Conservation (phyloP, 1,139 yeast genomes). For the Eremothecium cymbalariae region DNA sequence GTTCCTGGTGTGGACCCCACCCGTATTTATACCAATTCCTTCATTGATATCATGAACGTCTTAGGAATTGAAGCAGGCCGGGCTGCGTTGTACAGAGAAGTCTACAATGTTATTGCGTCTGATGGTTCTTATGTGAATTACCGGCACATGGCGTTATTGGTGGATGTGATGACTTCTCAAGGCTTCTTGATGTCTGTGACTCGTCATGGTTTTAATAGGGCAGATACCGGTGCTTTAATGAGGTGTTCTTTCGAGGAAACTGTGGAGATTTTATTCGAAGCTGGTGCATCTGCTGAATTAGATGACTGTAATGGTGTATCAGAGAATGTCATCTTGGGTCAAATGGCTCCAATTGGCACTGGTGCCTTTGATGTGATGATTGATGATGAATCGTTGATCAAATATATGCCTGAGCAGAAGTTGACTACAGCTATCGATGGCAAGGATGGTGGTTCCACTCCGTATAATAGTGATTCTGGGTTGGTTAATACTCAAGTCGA, state of each 20-base stretch:
- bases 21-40: constrained; percentile 90
- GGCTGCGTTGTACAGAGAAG: constrained; percentile 85
- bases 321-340: constrained; percentile 95
- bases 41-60: constrained; percentile 90
- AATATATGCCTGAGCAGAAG: constrained; percentile 34
- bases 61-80: constrained; percentile 98
- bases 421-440: constrained; percentile 38
- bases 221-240: constrained; percentile 98
- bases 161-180: constrained; percentile 97
- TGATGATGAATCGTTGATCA: constrained; percentile 78
- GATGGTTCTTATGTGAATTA: constrained; percentile 99
- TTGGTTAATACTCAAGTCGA: constrained; percentile 64
- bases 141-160: constrained; percentile 95
- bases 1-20: constrained; percentile 90
- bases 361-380: constrained; percentile 96
- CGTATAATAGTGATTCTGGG: constrained; percentile 77
- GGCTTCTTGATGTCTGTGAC: constrained; percentile 99
- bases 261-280: constrained; percentile 92
- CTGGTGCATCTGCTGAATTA: constrained; percentile 95
- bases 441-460: constrained; percentile 87
- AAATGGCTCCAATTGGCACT: constrained; percentile 97
- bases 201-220: constrained; percentile 98
- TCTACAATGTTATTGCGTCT: constrained; percentile 93
- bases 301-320: constrained; percentile 99
- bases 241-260: constrained; percentile 99